Percentiles rank a stretch among this genome's conserved stretches.
These are phyloP conservation scores for Cystofilobasidium bisporidii DNA, from an alignment of 768 basidiomycete genomes.

Conservation along the genomic window DNA sequence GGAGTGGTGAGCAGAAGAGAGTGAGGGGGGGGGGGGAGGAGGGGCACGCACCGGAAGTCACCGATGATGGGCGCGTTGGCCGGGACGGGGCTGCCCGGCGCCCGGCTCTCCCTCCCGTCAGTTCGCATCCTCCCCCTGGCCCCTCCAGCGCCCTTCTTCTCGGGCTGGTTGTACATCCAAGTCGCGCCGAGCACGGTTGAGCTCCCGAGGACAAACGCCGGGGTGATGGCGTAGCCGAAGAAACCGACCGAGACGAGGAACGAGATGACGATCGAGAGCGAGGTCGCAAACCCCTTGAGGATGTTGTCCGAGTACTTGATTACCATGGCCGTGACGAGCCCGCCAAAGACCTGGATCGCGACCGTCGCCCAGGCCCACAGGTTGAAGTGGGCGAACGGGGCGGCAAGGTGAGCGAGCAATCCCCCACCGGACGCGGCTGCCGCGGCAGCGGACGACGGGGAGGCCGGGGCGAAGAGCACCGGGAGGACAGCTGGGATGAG, in stretches of 20 bases:
- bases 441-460: conserved; percentile 1
- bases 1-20: not conserved
- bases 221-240: conserved; percentile 78
- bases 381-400: conserved; percentile 75
- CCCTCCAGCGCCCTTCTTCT: not conserved
- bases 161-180: conserved; percentile 56
- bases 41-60: conserved; percentile 24
- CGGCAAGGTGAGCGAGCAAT: not conserved
- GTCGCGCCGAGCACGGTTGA: conserved; percentile 76
- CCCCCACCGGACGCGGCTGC: no score
- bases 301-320: conserved; percentile 85
- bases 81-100: conserved; percentile 23
- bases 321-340: conserved; percentile 80
- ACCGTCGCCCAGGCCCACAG: conserved; percentile 88
- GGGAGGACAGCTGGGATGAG: conserved; percentile 78
- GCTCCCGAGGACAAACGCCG: conserved; percentile 75
- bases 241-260: conserved; percentile 84
- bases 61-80: conserved; percentile 25
- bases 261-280: conserved; percentile 84
- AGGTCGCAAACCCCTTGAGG: conserved; percentile 89
- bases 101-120: conserved; percentile 17
- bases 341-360: conserved; percentile 77
- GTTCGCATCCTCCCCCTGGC: not conserved
- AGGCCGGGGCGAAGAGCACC: conserved; percentile 47
- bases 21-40: no score